phyloP scores from a whole-genome alignment of 805 yeast genomes.

The Blastobotrys peoriensis region DNA sequence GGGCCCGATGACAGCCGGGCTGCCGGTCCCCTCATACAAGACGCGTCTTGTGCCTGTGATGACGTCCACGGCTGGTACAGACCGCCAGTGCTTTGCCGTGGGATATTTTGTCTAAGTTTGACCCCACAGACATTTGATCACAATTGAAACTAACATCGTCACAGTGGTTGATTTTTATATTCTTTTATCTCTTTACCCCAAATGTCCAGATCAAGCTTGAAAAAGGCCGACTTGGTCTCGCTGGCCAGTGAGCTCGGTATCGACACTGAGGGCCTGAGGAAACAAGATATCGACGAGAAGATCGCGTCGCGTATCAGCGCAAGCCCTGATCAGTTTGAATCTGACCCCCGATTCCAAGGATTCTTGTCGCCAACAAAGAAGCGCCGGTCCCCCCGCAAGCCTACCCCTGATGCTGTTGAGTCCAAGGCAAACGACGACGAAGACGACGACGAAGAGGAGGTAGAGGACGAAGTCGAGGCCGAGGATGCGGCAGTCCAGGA shows the following conservation, averaged over 20 bases:
- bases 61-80: no score
- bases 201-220: slow-evolving; percentile 32
- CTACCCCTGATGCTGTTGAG: neutral
- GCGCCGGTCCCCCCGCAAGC: slow-evolving; percentile 5
- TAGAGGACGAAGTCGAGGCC: slow-evolving; percentile 15
- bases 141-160: no score
- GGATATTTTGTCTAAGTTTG: no score
- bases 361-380: slow-evolving; percentile 13
- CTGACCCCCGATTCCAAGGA: slow-evolving; percentile 20
- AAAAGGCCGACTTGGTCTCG: slow-evolving; percentile 34
- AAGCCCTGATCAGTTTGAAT: slow-evolving; percentile 13
- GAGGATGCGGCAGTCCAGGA: slow-evolving; percentile 13
- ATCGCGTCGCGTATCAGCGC: slow-evolving; percentile 18
- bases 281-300: slow-evolving; percentile 27
- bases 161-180: neutral
- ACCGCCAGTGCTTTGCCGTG: no score
- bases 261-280: slow-evolving; percentile 24
- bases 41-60: no score
- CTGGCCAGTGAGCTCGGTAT: slow-evolving; percentile 34
- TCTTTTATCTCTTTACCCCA: neutral
- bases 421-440: slow-evolving; percentile 16
- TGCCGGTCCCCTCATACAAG: no score
- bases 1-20: no score
- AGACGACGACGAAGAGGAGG: slow-evolving; percentile 14
- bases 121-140: no score